Conservation (phyloP, 441 rosid genomes). For the Populus hybrid region DNA sequence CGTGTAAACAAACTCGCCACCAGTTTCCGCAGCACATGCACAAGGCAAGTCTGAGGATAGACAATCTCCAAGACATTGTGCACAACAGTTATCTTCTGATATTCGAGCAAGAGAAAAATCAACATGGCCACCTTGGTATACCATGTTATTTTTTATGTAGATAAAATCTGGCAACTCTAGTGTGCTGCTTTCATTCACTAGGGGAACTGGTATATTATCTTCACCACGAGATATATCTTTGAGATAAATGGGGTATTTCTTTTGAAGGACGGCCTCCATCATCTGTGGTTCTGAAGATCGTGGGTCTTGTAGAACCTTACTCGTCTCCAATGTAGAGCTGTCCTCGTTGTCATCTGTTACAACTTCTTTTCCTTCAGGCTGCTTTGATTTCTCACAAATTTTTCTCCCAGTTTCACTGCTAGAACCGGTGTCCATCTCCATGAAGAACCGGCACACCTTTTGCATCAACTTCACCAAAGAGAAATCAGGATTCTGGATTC, state of each 20-base stretch:
- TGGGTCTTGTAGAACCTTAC: not conserved
- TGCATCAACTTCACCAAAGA: constrained; percentile 16
- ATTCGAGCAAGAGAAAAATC: constrained; percentile 37
- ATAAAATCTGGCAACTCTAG: constrained; percentile 27
- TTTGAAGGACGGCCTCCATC: constrained; percentile 1
- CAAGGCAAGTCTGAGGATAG: constrained; percentile 28
- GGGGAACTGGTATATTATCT: constrained; percentile 26
- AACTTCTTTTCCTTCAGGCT: not conserved
- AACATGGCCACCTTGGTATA: constrained; percentile 26
- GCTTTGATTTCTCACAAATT: not conserved
- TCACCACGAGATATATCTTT: constrained; percentile 32
- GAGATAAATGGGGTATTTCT: constrained; percentile 21
- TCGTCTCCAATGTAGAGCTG: not conserved
- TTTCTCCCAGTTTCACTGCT: not conserved
- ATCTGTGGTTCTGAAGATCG: not conserved
- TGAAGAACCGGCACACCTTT: constrained; percentile 20
- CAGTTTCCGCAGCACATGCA: constrained; percentile 37
- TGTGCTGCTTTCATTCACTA: constrained; percentile 15
- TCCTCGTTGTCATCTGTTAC: not conserved
- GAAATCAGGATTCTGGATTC: constrained; percentile 22
- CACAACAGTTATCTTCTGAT: constrained; percentile 33
- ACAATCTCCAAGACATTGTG: constrained; percentile 32
- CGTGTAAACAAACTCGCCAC: constrained; percentile 41
- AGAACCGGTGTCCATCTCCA: not conserved
- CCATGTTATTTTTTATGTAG: constrained; percentile 34